A percentile compares a stretch with the other conserved stretches of the same genome.
phyloP scores from a whole-genome alignment of 805 yeast genomes.

The Metschnikowia shivogae region DNA sequence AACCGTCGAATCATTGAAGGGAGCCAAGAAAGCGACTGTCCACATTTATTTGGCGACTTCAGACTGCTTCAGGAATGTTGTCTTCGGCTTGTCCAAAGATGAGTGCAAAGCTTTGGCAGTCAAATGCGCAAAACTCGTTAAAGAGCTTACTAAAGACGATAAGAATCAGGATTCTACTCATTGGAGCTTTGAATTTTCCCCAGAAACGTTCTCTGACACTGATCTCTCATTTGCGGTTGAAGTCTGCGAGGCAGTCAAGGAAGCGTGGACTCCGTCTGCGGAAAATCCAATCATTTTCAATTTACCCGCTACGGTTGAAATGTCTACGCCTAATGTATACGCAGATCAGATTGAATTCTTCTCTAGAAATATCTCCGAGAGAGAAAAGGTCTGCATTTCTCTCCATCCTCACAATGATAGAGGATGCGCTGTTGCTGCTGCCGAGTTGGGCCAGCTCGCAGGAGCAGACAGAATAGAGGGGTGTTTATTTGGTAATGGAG shows the following conservation, averaged over 20 bases:
- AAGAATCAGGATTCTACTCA: conserved; percentile 48
- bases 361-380: conserved; percentile 52
- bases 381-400: conserved; percentile 70
- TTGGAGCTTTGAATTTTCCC: conserved; percentile 78
- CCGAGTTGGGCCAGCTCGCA: conserved; percentile 75
- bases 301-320: conserved; percentile 81
- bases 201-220: conserved; percentile 75
- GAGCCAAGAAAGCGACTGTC: conserved; percentile 72
- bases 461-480: conserved; percentile 91
- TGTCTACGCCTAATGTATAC: conserved; percentile 74
- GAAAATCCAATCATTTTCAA: conserved; percentile 72
- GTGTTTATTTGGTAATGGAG: conserved; percentile 81
- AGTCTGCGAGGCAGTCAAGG: conserved; percentile 71
- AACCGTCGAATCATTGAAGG: conserved; percentile 67
- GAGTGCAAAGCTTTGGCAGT: conserved; percentile 61
- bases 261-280: conserved; percentile 66
- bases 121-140: conserved; percentile 57
- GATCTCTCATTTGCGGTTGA: conserved; percentile 57
- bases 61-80: conserved; percentile 67
- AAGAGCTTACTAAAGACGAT: conserved; percentile 66
- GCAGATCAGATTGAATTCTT: conserved; percentile 85
- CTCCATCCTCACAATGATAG: conserved; percentile 83
- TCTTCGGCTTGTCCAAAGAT: conserved; percentile 58
- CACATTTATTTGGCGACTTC: conserved; percentile 77
- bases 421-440: conserved; percentile 88